Conservation (phyloP, 108 stramenopile species). For the Stephanodiscus minutulus region DNA sequence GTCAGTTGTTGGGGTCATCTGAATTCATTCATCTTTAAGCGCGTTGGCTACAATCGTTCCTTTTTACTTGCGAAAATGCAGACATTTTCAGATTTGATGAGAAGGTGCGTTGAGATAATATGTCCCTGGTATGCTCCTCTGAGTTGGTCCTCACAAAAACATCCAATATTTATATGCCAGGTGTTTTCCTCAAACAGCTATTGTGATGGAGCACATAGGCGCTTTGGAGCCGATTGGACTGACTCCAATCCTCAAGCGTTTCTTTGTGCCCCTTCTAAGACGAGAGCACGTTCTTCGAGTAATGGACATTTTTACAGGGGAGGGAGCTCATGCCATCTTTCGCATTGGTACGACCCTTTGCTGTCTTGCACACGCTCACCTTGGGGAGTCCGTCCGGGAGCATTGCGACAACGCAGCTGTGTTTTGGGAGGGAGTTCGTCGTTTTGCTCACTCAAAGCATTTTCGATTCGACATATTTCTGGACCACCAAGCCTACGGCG, state of each 20-base stretch:
- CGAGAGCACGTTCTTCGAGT: slow-evolving; percentile 47
- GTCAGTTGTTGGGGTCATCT: background rate
- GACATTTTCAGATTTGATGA: slow-evolving; percentile 76
- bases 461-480: slow-evolving; percentile 45
- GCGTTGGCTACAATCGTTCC: background rate
- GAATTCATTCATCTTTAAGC: background rate
- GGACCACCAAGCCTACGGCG: slow-evolving; percentile 37
- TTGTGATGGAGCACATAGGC: slow-evolving; percentile 48
- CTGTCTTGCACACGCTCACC: slow-evolving; percentile 45
- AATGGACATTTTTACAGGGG: slow-evolving; percentile 47
- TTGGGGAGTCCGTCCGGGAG: slow-evolving; percentile 38
- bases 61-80: background rate
- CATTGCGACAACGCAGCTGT: slow-evolving; percentile 43
- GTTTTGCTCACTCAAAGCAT: slow-evolving; percentile 44
- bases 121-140: background rate
- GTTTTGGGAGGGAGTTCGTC: slow-evolving; percentile 46
- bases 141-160: background rate
- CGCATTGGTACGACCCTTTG: slow-evolving; percentile 50
- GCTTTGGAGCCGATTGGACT: slow-evolving; percentile 45
- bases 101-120: slow-evolving; percentile 6
- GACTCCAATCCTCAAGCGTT: slow-evolving; percentile 44
- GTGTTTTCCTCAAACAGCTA: slow-evolving; percentile 47
- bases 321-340: slow-evolving; percentile 47
- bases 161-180: slow-evolving; percentile 2
- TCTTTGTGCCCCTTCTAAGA: slow-evolving; percentile 41